Evolutionary conservation across 2,329 filamentous ascomycete genomes (phyloP).

Genomic region (Pleomassaria siparia): DNA sequence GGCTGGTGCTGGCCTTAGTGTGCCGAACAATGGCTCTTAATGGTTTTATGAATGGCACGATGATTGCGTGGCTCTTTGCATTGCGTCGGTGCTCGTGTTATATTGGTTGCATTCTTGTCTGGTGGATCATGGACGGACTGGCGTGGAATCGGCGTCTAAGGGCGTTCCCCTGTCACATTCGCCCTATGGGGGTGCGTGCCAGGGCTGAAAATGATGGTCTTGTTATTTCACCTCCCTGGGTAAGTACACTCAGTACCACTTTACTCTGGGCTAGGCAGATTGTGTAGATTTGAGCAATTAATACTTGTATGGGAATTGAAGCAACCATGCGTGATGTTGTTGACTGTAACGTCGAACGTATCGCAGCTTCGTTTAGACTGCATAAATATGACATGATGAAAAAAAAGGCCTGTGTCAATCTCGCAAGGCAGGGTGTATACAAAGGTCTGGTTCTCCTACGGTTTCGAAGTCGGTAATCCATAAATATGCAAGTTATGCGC

Average conservation of each 20-base stretch:
- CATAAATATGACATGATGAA: too few relatives aligned
- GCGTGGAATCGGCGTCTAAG: not conserved
- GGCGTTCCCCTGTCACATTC: not conserved
- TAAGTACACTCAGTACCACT: not conserved
- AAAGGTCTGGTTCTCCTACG: too few relatives aligned
- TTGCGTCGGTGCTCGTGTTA: slow-evolving; percentile 28
- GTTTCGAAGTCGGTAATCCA: too few relatives aligned
- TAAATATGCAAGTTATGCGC: too few relatives aligned
- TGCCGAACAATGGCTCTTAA: slow-evolving; percentile 16
- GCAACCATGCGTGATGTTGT: too few relatives aligned
- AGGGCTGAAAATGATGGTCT: not conserved
- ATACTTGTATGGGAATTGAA: not conserved
- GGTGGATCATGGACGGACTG: not conserved
- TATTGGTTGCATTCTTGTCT: slow-evolving; percentile 12
- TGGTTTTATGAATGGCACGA: slow-evolving; percentile 19
- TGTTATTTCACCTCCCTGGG: not conserved
- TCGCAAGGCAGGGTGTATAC: too few relatives aligned
- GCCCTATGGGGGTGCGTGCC: not conserved
- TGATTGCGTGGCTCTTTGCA: slow-evolving; percentile 21
- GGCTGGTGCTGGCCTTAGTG: slow-evolving; percentile 10
- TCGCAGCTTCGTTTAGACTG: too few relatives aligned
- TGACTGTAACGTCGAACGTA: too few relatives aligned
- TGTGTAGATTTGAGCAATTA: slow-evolving; percentile 1
- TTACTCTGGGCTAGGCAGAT: not conserved
- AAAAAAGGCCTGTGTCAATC: too few relatives aligned